These are phyloP conservation scores for Gossypium lobatum DNA, from an alignment of 441 rosid species.

Conservation along the genomic window DNA sequence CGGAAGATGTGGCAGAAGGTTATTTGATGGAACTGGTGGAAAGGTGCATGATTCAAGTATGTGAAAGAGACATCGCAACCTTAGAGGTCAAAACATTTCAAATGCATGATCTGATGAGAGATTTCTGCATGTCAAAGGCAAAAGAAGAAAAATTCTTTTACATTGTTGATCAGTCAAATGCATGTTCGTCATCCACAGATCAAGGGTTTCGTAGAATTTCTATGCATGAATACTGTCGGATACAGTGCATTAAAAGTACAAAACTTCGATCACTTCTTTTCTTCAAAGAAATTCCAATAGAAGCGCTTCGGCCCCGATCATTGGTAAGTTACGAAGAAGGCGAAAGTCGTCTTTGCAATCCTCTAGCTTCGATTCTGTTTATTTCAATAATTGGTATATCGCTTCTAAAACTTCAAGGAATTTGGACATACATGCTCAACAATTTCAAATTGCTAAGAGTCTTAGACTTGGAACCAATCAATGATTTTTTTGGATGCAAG, in stretches of 20 bases:
- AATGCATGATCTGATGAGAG: conserved; percentile 35
- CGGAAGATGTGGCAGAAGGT: conserved; percentile 28
- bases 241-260: neutral
- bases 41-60: conserved; percentile 30
- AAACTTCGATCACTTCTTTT: conserved; percentile 22
- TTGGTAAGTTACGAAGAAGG: too few species aligned
- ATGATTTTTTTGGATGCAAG: neutral
- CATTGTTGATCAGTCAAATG: conserved; percentile 5
- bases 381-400: neutral
- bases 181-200: neutral
- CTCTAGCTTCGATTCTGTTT: too few species aligned
- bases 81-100: conserved; percentile 19
- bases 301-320: too few species aligned
- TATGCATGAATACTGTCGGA: neutral
- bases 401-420: neutral
- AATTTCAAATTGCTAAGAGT: neutral
- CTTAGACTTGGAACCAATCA: neutral
- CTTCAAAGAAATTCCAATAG: neutral
- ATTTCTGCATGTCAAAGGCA: conserved; percentile 30
- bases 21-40: conserved; percentile 24
- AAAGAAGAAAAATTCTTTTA: conserved; percentile 18
- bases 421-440: neutral
- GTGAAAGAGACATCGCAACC: conserved; percentile 13
- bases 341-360: too few species aligned
- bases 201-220: conserved; percentile 18